phyloP scores from a whole-genome alignment of 2,329 filamentous ascomycete species.

The Paecilomyces formosus region DNA sequence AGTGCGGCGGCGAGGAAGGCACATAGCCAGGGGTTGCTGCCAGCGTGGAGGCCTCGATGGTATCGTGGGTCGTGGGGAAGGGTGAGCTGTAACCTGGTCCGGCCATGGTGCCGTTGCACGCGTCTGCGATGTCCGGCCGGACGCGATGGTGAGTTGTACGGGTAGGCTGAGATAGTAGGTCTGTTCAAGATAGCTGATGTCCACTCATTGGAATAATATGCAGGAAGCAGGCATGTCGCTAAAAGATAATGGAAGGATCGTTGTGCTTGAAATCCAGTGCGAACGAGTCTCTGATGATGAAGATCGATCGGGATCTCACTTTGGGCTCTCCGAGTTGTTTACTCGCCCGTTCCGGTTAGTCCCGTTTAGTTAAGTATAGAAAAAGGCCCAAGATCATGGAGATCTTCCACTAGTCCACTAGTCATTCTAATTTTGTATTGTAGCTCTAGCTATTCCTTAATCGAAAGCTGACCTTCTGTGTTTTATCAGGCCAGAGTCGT shows the following conservation, averaged over 20 bases:
- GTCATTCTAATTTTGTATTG: not conserved
- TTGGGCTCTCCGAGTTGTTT: not conserved
- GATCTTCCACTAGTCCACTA: not conserved
- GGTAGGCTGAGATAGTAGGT: not conserved
- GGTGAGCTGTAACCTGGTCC: slow-evolving; percentile 30
- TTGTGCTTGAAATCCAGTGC: not conserved
- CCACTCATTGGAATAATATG: not conserved
- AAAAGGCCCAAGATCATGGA: not conserved
- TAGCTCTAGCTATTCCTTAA: no score
- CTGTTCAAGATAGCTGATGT: not conserved
- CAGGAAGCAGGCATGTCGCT: not conserved
- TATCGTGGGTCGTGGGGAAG: slow-evolving; percentile 34
- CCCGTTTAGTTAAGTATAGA: no score
- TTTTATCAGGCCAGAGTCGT: no score
- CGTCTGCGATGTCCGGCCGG: slow-evolving; percentile 2
- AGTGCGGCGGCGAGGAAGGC: slow-evolving; percentile 26
- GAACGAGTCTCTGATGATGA: not conserved
- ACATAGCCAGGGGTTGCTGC: slow-evolving; percentile 28
- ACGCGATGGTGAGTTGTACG: slow-evolving; percentile 1
- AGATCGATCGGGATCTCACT: not conserved
- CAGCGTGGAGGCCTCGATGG: slow-evolving; percentile 32
- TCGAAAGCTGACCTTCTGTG: no score
- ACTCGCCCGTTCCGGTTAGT: not conserved
- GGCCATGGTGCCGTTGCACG: slow-evolving; percentile 24
- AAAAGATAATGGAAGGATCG: not conserved